Base-by-base conservation (phyloP, 768 basidiomycete genomes). In the Leccinum arenicola region DNA sequence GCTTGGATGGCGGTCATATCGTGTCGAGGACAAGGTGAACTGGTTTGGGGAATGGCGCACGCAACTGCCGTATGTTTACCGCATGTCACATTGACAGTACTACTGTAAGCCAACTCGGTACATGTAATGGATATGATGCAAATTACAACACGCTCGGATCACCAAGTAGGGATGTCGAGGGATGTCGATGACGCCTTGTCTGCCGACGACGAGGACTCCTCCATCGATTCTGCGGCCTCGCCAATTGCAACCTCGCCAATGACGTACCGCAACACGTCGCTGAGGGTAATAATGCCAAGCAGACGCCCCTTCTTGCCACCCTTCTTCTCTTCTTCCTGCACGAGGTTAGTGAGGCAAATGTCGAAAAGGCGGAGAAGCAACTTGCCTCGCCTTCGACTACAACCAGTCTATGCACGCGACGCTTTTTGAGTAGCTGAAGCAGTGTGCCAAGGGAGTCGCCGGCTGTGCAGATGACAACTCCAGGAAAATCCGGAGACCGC, bases 391-490 rank as follows among this genome's bases (percentile, higher is more conserved):
- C 91, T 76, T 95, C 93, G 15, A 98, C 94, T 3, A 98, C 95
- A 2, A 98, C 95, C 17, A 99, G 77, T 52, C 97, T 86, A 72
- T 99, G 97, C 14, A 97, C 93, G 33, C 97, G 81, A 29, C 95
- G 86, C 73, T 95, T 92, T 75, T 93, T 93, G 70, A 98, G 91
- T 21, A 97, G 84, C 65, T 92, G 86, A 51, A 99, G 82, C 7
- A 98, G 83, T 2, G 93, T 94, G 4, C 89, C 91, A 27, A 99
- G 79, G 0, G 95, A 95, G 70, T 98, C 96, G 2, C 87, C 83
- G 1, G 93, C 92, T 1, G 92, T 93, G 71, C 97, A 98, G 19
- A 96, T 91, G 55, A 98, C 93, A 7, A 98, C 95, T 14, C 97
- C 97, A 8, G 94, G 92, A 72, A 99, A 99, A 74, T 98, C 96